Percentiles rank a stretch among this genome's conserved stretches.
phyloP scores from a whole-genome alignment of 345 rosid genomes.

The Reutealis trisperma region DNA sequence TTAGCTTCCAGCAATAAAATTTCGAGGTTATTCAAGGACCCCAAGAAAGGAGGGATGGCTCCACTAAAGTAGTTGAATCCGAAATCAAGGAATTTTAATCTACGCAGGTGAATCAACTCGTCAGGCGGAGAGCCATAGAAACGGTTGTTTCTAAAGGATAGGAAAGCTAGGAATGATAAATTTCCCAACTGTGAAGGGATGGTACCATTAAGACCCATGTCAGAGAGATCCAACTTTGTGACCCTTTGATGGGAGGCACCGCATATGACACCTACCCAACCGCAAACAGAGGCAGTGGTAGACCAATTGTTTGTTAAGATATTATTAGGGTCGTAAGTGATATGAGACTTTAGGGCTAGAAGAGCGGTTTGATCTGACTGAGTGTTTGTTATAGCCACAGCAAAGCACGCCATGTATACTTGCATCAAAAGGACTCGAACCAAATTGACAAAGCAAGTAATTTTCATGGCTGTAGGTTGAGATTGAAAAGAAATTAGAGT shows the following conservation, averaged over 20 bases:
- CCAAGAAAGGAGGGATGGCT: constrained; percentile 1
- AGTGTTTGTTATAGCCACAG: not conserved
- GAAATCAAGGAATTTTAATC: not conserved
- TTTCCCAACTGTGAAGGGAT: constrained; percentile 20
- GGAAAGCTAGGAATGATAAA: constrained; percentile 10
- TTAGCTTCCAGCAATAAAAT: not conserved
- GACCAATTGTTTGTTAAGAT: constrained; percentile 26
- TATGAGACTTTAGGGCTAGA: constrained; percentile 16
- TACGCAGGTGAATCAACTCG: not conserved
- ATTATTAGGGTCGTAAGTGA: constrained; percentile 8
- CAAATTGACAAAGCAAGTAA: not conserved
- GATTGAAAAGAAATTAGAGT: not conserved
- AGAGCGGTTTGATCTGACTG: constrained; percentile 13
- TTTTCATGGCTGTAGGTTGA: not conserved
- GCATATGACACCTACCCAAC: constrained; percentile 23
- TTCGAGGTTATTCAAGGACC: not conserved
- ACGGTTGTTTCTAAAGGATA: not conserved
- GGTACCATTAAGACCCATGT: constrained; percentile 13
- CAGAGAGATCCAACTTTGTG: constrained; percentile 11
- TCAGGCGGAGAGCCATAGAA: constrained; percentile 16
- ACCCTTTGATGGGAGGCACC: constrained; percentile 4
- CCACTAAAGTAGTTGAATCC: constrained; percentile 6
- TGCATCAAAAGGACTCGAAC: not conserved
- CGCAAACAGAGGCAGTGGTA: not conserved
- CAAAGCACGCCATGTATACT: not conserved